A percentile compares a stretch with the other conserved stretches of the same genome.
These are phyloP conservation scores for Wickerhamomyces tratensis DNA, from an alignment of 805 yeast genomes.

Conservation along the genomic window DNA sequence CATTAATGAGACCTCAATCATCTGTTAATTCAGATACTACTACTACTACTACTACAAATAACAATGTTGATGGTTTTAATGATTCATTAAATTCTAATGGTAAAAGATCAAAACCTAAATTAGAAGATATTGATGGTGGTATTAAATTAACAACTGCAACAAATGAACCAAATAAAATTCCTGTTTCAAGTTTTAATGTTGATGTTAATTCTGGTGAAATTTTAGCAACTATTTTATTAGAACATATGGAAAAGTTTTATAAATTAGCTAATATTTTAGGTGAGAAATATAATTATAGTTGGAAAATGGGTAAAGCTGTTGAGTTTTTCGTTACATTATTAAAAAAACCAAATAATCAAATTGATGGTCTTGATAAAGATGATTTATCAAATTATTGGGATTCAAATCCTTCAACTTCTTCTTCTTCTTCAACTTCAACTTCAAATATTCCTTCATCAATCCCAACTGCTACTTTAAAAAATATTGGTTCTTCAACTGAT, in stretches of 20 bases:
- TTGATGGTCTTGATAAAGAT: conserved; percentile 14
- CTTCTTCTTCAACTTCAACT: conserved; percentile 1
- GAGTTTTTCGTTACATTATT: conserved; percentile 30
- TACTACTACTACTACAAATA: background rate
- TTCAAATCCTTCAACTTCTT: conserved; percentile 8
- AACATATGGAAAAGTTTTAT: conserved; percentile 33
- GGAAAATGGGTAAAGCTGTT: conserved; percentile 55
- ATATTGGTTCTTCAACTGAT: conserved; percentile 9
- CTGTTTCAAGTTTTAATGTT: conserved; percentile 20
- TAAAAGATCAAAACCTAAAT: conserved; percentile 1
- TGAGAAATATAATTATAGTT: conserved; percentile 53
- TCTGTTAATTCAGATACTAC: no score
- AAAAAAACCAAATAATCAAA: conserved; percentile 20
- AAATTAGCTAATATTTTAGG: conserved; percentile 36
- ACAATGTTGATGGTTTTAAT: background rate
- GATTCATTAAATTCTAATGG: background rate
- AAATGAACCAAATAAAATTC: conserved; percentile 12
- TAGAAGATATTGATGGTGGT: conserved; percentile 8
- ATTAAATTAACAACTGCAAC: conserved; percentile 9
- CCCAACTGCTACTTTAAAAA: no score
- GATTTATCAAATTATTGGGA: conserved; percentile 2
- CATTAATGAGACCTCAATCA: conserved; percentile 22
- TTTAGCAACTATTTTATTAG: conserved; percentile 25
- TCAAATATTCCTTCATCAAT: no score
- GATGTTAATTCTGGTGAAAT: conserved; percentile 27